Evolutionary conservation across 441 rosid species (phyloP).

Genomic region (Breynia disticha): DNA sequence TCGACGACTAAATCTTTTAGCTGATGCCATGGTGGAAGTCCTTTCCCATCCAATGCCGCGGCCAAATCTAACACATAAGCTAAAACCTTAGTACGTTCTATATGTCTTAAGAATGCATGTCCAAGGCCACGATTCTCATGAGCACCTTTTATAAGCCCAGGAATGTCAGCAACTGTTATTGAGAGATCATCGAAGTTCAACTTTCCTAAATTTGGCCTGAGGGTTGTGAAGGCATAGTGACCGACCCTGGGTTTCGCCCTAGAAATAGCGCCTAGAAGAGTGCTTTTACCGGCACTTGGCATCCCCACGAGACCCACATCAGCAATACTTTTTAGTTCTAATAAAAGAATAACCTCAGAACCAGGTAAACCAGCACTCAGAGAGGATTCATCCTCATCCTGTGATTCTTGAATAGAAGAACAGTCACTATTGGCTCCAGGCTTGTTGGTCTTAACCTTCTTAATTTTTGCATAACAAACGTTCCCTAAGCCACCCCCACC

Average conservation of each 20-base stretch:
- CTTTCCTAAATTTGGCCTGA: slow-evolving; percentile 78
- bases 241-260: slow-evolving; percentile 78
- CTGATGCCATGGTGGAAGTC: slow-evolving; percentile 75
- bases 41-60: slow-evolving; percentile 54
- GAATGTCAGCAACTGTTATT: slow-evolving; percentile 81
- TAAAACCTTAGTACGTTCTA: slow-evolving; percentile 76
- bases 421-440: slow-evolving; percentile 7
- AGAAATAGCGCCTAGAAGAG: slow-evolving; percentile 74
- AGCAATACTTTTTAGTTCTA: slow-evolving; percentile 87
- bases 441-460: slow-evolving; percentile 30
- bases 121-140: slow-evolving; percentile 78
- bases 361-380: slow-evolving; percentile 47
- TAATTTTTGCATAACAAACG: slow-evolving; percentile 31
- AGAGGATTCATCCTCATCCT: slow-evolving; percentile 24
- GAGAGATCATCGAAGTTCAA: slow-evolving; percentile 63
- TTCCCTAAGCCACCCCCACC: slow-evolving; percentile 84
- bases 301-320: slow-evolving; percentile 89
- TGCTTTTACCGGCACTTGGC: slow-evolving; percentile 93
- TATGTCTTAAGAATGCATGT: slow-evolving; percentile 77
- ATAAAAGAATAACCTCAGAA: slow-evolving; percentile 42
- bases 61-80: slow-evolving; percentile 82
- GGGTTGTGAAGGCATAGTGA: slow-evolving; percentile 78
- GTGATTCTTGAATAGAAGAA: slow-evolving; percentile 16
- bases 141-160: slow-evolving; percentile 89
- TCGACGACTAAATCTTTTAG: slow-evolving; percentile 60